phyloP scores from a whole-genome alignment of 805 yeast species.

The Ogataea methanolica region DNA sequence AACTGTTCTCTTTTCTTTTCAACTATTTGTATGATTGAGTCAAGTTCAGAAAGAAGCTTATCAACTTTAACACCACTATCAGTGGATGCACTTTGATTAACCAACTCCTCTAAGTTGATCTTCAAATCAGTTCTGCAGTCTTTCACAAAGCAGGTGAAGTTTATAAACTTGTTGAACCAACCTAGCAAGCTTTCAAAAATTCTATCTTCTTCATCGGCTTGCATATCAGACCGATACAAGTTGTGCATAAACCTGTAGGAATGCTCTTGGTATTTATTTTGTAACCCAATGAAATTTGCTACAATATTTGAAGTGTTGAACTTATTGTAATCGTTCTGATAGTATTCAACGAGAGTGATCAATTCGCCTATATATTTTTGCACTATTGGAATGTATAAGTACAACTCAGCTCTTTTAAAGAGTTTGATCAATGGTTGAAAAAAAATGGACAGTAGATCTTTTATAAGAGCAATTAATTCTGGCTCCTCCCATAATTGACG shows the following conservation, averaged over 20 bases:
- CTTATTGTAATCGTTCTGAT: conserved; percentile 41
- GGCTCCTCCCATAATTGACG: conserved; percentile 83
- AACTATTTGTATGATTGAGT: conserved; percentile 34
- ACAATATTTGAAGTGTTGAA: conserved; percentile 52
- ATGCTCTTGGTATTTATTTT: conserved; percentile 67
- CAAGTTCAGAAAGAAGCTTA: conserved; percentile 35
- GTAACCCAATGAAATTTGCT: conserved; percentile 56
- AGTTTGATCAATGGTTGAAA: conserved; percentile 70
- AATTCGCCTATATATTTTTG: conserved; percentile 67
- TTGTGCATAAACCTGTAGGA: conserved; percentile 75
- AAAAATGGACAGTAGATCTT: conserved; percentile 65
- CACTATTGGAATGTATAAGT: conserved; percentile 59
- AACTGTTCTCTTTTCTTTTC: conserved; percentile 35
- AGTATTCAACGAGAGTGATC: conserved; percentile 47
- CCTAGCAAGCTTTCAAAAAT: conserved; percentile 65
- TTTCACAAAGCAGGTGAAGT: conserved; percentile 60
- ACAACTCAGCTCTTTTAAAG: conserved; percentile 62
- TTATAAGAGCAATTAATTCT: conserved; percentile 68
- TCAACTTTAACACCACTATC: conserved; percentile 27
- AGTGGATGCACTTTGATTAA: conserved; percentile 12
- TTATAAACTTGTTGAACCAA: conserved; percentile 70
- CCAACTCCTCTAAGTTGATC: conserved; percentile 40
- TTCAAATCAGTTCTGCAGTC: conserved; percentile 34
- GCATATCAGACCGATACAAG: conserved; percentile 73
- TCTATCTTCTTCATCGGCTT: conserved; percentile 23